Conservation (phyloP, 108 stramenopile genomes). For the Nitzschia sp. region DNA sequence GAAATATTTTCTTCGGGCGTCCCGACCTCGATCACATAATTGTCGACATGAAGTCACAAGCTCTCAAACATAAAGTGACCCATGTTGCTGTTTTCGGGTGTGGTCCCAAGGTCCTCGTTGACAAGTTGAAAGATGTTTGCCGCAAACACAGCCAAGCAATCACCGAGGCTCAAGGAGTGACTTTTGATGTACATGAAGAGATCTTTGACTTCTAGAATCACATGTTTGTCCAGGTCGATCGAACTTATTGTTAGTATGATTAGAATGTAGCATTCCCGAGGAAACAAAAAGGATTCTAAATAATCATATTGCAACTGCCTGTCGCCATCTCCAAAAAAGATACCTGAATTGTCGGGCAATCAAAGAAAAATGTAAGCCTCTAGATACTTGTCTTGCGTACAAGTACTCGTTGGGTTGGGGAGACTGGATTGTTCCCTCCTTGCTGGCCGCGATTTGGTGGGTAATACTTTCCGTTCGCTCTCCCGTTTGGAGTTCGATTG, state of each 20-base stretch:
- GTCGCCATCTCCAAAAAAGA: background rate
- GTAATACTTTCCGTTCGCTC: conserved; percentile 22
- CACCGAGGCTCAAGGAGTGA: background rate
- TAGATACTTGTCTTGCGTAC: conserved; percentile 40
- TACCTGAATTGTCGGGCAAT: background rate
- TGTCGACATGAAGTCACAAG: conserved; percentile 30
- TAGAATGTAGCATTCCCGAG: background rate
- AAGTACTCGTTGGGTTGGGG: conserved; percentile 25
- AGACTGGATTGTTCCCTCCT: conserved; percentile 10
- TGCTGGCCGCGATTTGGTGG: conserved; percentile 25
- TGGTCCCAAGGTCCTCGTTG: conserved; percentile 33
- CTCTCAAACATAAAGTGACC: conserved; percentile 23
- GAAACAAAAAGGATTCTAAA: background rate
- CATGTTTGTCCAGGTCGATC: background rate
- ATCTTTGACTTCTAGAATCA: conserved; percentile 5
- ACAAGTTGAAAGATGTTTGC: conserved; percentile 22
- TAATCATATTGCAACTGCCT: background rate
- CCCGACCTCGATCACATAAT: conserved; percentile 39
- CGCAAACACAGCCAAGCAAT: conserved; percentile 4
- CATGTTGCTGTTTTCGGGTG: conserved; percentile 52
- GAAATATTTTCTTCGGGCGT: conserved; percentile 23
- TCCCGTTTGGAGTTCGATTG: conserved; percentile 23
- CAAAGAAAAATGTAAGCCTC: background rate
- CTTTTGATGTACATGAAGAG: conserved; percentile 21
- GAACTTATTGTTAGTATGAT: background rate